A percentile compares a stretch with the other conserved stretches of the same genome.
These are phyloP conservation scores for Zelonia costaricensis DNA, from an alignment of 208 protist genomes.

Conservation along the genomic window DNA sequence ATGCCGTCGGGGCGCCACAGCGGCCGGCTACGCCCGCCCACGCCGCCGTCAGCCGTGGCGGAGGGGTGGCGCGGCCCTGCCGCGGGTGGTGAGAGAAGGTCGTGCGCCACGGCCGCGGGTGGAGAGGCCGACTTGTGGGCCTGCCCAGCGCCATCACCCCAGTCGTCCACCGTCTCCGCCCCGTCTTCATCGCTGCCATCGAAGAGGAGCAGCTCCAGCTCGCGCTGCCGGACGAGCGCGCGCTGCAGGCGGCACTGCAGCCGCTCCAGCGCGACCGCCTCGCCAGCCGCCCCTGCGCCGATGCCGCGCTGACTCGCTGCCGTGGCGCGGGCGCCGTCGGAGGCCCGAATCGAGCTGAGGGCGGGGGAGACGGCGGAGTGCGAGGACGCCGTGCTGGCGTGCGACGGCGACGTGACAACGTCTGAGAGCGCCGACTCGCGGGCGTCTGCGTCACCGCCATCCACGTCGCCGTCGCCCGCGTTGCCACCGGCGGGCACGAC, in stretches of 20 bases:
- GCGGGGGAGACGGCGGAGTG: conserved; percentile 11
- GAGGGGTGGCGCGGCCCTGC: too few relatives aligned
- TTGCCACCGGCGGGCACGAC: too few relatives aligned
- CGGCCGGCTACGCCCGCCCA: too few relatives aligned
- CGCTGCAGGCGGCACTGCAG: conserved; percentile 1
- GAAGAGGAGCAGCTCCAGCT: background rate
- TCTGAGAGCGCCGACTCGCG: too few relatives aligned
- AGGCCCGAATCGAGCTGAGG: conserved; percentile 19
- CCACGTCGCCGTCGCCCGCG: too few relatives aligned
- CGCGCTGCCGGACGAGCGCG: background rate
- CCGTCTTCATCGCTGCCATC: background rate
- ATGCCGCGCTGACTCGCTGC: background rate
- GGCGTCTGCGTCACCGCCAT: too few relatives aligned
- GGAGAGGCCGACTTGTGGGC: too few relatives aligned
- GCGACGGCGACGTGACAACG: conserved; percentile 4
- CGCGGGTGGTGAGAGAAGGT: too few relatives aligned
- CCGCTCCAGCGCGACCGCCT: background rate
- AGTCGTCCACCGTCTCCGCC: background rate
- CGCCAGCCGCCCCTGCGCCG: background rate
- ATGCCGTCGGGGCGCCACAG: too few relatives aligned
- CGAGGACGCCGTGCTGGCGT: conserved; percentile 3
- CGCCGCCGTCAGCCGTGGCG: background rate
- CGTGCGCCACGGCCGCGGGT: too few relatives aligned
- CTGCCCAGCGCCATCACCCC: too few relatives aligned
- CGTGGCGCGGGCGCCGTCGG: too few relatives aligned